Evolutionary conservation across 2,329 filamentous ascomycete genomes (phyloP), one percentile per base, ranked within the genome.

Genomic region (Pleoardoris graminearum): DNA sequence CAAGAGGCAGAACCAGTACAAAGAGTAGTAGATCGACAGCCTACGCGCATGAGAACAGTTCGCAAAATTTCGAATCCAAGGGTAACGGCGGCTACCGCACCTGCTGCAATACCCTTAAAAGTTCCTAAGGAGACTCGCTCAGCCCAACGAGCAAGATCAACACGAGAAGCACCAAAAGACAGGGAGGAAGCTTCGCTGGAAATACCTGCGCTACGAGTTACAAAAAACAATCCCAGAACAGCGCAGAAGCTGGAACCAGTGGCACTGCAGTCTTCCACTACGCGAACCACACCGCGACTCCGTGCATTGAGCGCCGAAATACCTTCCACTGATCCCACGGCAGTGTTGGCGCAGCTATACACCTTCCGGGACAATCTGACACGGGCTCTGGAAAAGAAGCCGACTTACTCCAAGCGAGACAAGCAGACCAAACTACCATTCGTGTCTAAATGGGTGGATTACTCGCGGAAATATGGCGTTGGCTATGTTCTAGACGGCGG

Each of bases 401-500:
- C 65, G 3, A 66, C 60, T 11, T 68, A 62, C 39, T 65, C 66
- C n/a, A 62, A 63, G 54, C 63, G 64, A 38, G 85, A 64, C 79
- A 83, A 73, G 76, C 80, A 52, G 73, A 79, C 56, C 71, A 80
- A 50, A 76, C 81, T 67, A 67, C 85, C 55, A 72, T 87, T 68
- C 81, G 87, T 67, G 75, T 85, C 67, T 10, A 91, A 92, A 68
- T 94, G 90, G 90, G 90, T 94, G 6, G 90, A 94, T 69, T 94
- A 94, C 71, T 91, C 89, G 53, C 90, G 91, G 73, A 91, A 91
- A 69, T 91, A 91, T 69, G 90, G 90, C 11, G 80, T 94, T 14
- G 90, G 90, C 30, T 94, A 93, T 66, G 90, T 93, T 52, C 77
- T 94, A 48, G 90, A 90, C 56, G 88, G 93, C 59, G 89, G 90